phyloP scores from a whole-genome alignment of 768 basidiomycete species.

The Podaxis carcinomalis region DNA sequence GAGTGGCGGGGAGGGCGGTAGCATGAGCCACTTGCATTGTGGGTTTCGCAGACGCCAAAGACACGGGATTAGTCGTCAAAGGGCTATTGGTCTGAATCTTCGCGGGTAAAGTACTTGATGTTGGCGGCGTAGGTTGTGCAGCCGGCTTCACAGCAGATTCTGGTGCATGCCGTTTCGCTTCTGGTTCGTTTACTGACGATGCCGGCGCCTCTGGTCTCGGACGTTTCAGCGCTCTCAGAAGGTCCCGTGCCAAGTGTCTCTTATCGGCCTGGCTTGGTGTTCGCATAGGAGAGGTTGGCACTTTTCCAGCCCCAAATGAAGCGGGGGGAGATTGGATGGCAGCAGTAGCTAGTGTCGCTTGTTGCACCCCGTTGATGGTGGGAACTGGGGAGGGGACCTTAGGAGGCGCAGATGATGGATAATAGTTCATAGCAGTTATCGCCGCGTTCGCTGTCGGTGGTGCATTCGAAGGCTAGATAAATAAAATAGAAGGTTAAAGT shows the following conservation, averaged over 20 bases:
- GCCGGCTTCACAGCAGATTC: background rate
- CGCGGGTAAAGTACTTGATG: background rate
- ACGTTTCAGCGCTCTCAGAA: conserved; percentile 50
- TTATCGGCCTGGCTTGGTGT: conserved; percentile 43
- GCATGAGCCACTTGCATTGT: background rate
- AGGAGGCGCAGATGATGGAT: background rate
- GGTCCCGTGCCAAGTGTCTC: conserved; percentile 49
- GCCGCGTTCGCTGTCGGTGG: background rate
- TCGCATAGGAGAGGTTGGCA: conserved; percentile 11
- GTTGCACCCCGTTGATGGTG: background rate
- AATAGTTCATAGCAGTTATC: background rate
- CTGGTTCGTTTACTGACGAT: conserved; percentile 6
- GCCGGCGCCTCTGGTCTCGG: conserved; percentile 16
- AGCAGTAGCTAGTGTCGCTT: background rate
- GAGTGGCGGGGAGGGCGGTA: no score
- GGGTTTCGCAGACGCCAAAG: background rate
- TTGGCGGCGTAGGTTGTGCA: background rate
- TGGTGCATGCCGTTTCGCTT: conserved; percentile 20
- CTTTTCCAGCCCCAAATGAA: background rate
- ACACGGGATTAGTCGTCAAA: background rate
- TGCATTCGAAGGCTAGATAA: background rate
- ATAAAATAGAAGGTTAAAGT: background rate
- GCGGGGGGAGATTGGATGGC: background rate
- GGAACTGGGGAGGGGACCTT: background rate
- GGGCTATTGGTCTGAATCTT: background rate